These are phyloP conservation scores for Ascosphaera apis DNA, from an alignment of 2,329 filamentous ascomycete genomes.

Conservation along the genomic window DNA sequence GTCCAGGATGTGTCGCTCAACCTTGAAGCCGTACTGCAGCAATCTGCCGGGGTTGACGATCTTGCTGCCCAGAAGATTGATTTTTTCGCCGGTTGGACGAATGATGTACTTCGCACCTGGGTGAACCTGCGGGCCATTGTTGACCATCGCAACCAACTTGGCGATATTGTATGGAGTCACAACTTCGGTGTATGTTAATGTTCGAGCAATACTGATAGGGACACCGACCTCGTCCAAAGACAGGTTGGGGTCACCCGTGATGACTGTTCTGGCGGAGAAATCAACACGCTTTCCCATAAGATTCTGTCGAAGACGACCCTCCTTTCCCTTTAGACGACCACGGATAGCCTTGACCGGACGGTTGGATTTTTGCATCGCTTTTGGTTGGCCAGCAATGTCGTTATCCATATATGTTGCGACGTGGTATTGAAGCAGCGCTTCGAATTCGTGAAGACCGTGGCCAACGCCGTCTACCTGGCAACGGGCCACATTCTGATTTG, in stretches of 20 bases:
- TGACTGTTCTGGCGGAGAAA: conserved; percentile 97
- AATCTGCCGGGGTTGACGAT: conserved; percentile 56
- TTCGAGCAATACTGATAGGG: conserved; percentile 75
- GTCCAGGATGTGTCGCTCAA: conserved; percentile 87
- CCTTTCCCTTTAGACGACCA: conserved; percentile 94
- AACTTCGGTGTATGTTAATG: conserved; percentile 85
- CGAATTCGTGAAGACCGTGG: conserved; percentile 84
- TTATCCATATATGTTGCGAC: conserved; percentile 99
- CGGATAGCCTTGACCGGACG: conserved; percentile 92
- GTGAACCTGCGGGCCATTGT: conserved; percentile 84
- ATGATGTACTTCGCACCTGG: conserved; percentile 95
- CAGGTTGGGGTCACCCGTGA: conserved; percentile 92
- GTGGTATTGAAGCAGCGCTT: conserved; percentile 83
- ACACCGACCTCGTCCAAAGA: conserved; percentile 95
- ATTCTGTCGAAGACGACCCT: conserved; percentile 91
- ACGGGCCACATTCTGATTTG: conserved; percentile 82
- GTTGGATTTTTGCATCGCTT: conserved; percentile 89
- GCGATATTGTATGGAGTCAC: conserved; percentile 96
- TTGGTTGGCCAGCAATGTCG: conserved; percentile 85
- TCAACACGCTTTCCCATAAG: conserved; percentile 99
- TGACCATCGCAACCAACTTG: conserved; percentile 68
- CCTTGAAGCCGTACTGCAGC: conserved; percentile 92
- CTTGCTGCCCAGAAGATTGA: conserved; percentile 85
- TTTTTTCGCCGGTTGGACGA: conserved; percentile 74
- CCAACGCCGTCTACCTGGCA: conserved; percentile 79